phyloP scores from a whole-genome alignment of 805 yeast species.

The Komagataella pastoris region DNA sequence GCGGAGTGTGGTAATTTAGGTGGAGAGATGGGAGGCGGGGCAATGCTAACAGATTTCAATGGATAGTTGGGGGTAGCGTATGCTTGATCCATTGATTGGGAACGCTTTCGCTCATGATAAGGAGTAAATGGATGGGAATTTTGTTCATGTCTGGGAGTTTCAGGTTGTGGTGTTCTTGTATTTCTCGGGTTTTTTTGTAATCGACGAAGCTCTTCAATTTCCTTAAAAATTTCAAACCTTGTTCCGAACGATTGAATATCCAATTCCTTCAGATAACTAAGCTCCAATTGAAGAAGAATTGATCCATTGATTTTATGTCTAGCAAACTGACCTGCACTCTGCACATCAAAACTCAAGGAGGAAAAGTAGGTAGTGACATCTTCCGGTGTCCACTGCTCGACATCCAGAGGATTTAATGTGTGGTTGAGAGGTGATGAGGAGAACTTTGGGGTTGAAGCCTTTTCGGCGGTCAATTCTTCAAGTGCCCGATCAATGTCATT shows the following conservation, averaged over 20 bases:
- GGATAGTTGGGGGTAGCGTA: neutral
- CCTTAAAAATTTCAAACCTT: slow-evolving; percentile 82
- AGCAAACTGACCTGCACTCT: slow-evolving; percentile 67
- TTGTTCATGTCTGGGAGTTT: slow-evolving; percentile 9
- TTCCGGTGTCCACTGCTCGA: slow-evolving; percentile 65
- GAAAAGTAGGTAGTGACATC: slow-evolving; percentile 76
- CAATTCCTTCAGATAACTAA: slow-evolving; percentile 77
- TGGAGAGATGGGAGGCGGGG: neutral
- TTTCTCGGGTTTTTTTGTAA: slow-evolving; percentile 8
- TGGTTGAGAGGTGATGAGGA: neutral
- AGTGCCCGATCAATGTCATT: slow-evolving; percentile 65
- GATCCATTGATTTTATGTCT: slow-evolving; percentile 84
- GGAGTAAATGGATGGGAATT: slow-evolving; percentile 1
- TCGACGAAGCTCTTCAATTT: slow-evolving; percentile 55
- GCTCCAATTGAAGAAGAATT: slow-evolving; percentile 74
- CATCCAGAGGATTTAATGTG: slow-evolving; percentile 31
- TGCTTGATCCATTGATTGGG: slow-evolving; percentile 36
- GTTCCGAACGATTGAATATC: slow-evolving; percentile 93
- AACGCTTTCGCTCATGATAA: slow-evolving; percentile 31
- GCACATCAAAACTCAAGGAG: slow-evolving; percentile 56
- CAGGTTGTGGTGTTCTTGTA: slow-evolving; percentile 21
- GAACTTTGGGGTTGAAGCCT: neutral
- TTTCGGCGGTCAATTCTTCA: slow-evolving; percentile 34
- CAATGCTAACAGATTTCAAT: neutral
- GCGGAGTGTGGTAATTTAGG: slow-evolving; percentile 10